Conservation (phyloP, 495 filamentous ascomycete species). For the Penicillium simplicissimum region DNA sequence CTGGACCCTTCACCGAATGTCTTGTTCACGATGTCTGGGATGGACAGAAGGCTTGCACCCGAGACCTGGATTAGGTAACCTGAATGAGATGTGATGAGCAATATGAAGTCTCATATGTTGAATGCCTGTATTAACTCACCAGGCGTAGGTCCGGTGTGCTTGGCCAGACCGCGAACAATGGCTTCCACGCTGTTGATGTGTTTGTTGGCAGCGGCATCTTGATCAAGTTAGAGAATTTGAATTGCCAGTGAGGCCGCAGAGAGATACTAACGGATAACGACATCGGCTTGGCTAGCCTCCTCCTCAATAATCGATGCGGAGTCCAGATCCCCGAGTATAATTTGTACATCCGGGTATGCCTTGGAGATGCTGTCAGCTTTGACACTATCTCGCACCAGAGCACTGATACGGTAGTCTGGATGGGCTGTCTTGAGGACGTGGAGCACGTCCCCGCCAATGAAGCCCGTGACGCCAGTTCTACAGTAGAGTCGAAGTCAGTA, state of each 20-base stretch:
- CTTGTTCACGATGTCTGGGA: conserved; percentile 28
- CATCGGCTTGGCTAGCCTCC: conserved; percentile 45
- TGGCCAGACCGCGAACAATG: conserved; percentile 36
- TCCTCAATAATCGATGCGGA: conserved; percentile 36
- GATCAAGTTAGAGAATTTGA: background rate
- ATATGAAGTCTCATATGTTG: no score
- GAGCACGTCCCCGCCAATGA: conserved; percentile 68
- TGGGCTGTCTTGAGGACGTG: conserved; percentile 53
- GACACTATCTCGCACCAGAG: conserved; percentile 58
- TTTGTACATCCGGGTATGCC: conserved; percentile 43
- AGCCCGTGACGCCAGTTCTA: conserved; percentile 60
- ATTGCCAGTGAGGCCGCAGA: background rate
- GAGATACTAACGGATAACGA: conserved; percentile 46
- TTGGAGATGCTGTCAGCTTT: conserved; percentile 58
- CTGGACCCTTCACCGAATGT: conserved; percentile 25
- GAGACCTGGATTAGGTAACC: conserved; percentile 38
- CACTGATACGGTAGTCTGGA: conserved; percentile 60
- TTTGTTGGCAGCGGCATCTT: conserved; percentile 44
- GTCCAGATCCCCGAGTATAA: conserved; percentile 52
- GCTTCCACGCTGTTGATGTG: conserved; percentile 43
- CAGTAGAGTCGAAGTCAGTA: conserved; percentile 7
- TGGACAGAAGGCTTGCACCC: conserved; percentile 33
- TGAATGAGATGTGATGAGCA: background rate
- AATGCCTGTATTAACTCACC: no score
- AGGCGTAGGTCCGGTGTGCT: conserved; percentile 22